Evolutionary conservation across 1,284 basidiomycete species (phyloP), one percentile per base, ranked within the genome.

Genomic region (Apiotrichum akiyoshidainum): DNA sequence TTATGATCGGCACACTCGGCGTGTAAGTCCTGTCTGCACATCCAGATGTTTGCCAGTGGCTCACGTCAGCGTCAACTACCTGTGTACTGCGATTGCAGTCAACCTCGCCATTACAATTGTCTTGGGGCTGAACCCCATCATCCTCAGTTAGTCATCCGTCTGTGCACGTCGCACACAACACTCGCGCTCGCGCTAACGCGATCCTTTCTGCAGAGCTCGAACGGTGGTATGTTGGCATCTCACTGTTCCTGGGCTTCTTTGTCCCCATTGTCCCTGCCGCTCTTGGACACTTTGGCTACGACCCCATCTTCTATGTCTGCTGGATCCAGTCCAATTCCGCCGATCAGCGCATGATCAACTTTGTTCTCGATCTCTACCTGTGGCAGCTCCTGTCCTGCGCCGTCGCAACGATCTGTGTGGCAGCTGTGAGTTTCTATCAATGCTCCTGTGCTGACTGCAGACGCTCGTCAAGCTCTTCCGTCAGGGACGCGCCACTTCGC

Each of bases 41-140:
- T 49, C 17, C 22, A 40, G 11, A 2, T n/a, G 17, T 21, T 21
- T 44, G 6, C 26, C 45, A 26, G 5, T 22, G 13, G 9, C 14
- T 46, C 22, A 33, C 31, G 19, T 8, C 57, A 73, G 71, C 3
- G 72, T 72, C 60, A 72, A 72, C 59, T 68, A 66, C 35, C 58
- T 72, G 26, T 67, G 67, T 39, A 74, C 68, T 1, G 67, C 60
- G 39, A 74, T 74, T 46, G 72, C 70, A 9, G 57, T 74, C 48
- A 74, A 74, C 47, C 63, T 74, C 31, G 60, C 65, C 57, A 44
- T 72, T 12, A 72, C 67, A 11, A 66, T 74, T 14, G 66, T 67
- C 12, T 63, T 74, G 52, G 66, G 68, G 2, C 48, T 71, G 26
- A 70, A 74, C 46, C 67, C 72, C 5, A 54, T 69, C 22, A 45